Evolutionary conservation across 331 rosid species (phyloP).

Genomic region (Cydonia oblonga): DNA sequence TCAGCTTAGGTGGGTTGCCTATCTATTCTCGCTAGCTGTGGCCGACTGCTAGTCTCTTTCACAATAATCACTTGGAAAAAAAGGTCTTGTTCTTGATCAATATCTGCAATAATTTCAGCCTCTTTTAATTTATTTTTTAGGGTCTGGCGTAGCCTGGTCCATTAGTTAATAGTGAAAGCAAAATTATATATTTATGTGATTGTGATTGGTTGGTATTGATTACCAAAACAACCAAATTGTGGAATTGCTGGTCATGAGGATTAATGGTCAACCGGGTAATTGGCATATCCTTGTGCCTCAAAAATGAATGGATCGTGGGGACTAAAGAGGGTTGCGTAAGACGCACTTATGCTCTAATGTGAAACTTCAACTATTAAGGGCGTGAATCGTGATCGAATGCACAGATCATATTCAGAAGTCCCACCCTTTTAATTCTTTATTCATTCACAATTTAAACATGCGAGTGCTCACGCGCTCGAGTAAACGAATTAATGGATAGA

Average conservation of each 20-base stretch:
- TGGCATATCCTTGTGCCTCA: neutral
- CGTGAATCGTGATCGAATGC: slow-evolving; percentile 3
- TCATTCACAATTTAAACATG: neutral
- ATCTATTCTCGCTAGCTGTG: slow-evolving; percentile 5
- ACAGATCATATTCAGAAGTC: neutral
- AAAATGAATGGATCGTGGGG: slow-evolving; percentile 16
- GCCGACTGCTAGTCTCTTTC: slow-evolving; percentile 31
- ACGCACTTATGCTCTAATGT: slow-evolving; percentile 19
- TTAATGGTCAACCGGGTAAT: neutral
- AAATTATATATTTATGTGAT: neutral
- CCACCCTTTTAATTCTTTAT: neutral
- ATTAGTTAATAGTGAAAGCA: slow-evolving; percentile 11
- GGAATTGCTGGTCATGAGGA: neutral
- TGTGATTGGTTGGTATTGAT: slow-evolving; percentile 9
- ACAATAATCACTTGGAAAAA: neutral
- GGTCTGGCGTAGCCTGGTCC: slow-evolving; percentile 20
- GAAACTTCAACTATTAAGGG: slow-evolving; percentile 30
- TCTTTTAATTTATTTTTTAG: neutral
- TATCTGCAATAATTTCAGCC: slow-evolving; percentile 28
- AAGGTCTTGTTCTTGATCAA: slow-evolving; percentile 29
- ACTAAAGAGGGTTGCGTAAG: slow-evolving; percentile 32
- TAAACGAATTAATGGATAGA: neutral
- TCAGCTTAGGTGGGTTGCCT: slow-evolving; percentile 19
- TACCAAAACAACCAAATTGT: neutral
- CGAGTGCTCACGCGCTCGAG: neutral